A percentile compares a stretch with the other conserved stretches of the same genome.
These are phyloP conservation scores for Mucor piriformis DNA, from an alignment of 371 early-diverging fungal genomes.

Conservation along the genomic window DNA sequence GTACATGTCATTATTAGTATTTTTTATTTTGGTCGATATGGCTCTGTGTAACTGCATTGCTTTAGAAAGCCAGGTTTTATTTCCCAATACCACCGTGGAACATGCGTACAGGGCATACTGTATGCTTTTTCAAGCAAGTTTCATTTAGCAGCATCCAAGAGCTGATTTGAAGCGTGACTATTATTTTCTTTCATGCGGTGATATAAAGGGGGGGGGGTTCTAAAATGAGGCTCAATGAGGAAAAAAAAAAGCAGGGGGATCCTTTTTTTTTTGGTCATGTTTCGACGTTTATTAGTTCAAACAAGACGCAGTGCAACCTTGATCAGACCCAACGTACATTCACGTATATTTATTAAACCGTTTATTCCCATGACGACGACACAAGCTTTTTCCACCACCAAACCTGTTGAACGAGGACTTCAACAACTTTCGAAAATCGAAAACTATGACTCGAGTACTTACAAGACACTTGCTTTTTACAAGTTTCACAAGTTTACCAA, in stretches of 20 bases:
- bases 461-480: conserved; percentile 74
- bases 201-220: too few relatives aligned
- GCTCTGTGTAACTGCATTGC: too few relatives aligned
- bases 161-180: too few relatives aligned
- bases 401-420: conserved; percentile 4
- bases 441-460: conserved; percentile 44
- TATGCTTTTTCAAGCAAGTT: too few relatives aligned
- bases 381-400: conserved; percentile 18
- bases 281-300: conserved; percentile 18
- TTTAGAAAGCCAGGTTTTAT: too few relatives aligned
- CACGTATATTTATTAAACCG: neutral
- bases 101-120: too few relatives aligned
- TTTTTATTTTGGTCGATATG: too few relatives aligned
- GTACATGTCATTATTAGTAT: too few relatives aligned
- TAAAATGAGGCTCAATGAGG: too few relatives aligned
- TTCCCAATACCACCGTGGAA: too few relatives aligned
- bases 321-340: neutral
- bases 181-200: too few relatives aligned
- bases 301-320: neutral
- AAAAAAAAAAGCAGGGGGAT: neutral
- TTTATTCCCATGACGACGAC: neutral
- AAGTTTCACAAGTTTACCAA: conserved; percentile 58
- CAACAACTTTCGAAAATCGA: conserved; percentile 24
- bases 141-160: too few relatives aligned
- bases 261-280: conserved; percentile 12